A percentile compares a stretch with the other conserved stretches of the same genome.
Evolutionary conservation across 2,329 filamentous ascomycete genomes (phyloP).

Genomic region (Xylariaceae sp.): DNA sequence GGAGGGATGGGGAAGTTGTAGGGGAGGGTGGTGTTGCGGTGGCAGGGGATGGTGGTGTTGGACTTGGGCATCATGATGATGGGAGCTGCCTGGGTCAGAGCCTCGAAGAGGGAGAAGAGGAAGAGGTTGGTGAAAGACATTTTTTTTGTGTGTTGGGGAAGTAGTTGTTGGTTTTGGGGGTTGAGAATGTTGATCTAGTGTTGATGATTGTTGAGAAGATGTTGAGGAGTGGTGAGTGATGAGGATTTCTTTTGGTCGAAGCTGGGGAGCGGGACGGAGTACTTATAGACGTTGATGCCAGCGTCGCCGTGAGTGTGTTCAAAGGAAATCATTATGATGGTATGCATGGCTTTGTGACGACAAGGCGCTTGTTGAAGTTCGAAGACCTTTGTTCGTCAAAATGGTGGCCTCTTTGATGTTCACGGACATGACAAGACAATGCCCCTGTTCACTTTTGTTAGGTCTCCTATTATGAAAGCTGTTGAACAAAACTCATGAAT

Average conservation of each 20-base stretch:
- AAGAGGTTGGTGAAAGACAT: not conserved
- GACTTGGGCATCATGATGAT: not conserved
- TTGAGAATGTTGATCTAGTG: not conserved
- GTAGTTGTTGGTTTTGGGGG: not conserved
- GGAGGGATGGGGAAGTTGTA: not conserved
- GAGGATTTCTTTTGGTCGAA: not conserved
- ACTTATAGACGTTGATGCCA: not conserved
- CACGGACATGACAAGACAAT: not conserved
- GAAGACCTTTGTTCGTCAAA: not conserved
- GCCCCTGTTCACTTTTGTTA: too few species aligned
- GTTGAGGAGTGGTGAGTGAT: not conserved
- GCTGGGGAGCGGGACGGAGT: not conserved
- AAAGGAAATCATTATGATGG: not conserved
- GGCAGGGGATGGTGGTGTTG: not conserved
- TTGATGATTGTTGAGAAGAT: not conserved
- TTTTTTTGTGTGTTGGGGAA: not conserved
- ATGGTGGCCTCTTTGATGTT: not conserved
- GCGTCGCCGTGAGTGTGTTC: too few species aligned
- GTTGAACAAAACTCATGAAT: too few species aligned
- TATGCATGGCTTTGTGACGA: not conserved
- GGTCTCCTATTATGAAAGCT: too few species aligned
- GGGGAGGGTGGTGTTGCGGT: too few species aligned
- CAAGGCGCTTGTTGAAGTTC: not conserved
- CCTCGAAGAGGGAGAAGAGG: not conserved
- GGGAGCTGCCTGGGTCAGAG: not conserved